Conservation (phyloP, 2,329 filamentous ascomycete species). For the Neofusicoccum kwambonambiense region DNA sequence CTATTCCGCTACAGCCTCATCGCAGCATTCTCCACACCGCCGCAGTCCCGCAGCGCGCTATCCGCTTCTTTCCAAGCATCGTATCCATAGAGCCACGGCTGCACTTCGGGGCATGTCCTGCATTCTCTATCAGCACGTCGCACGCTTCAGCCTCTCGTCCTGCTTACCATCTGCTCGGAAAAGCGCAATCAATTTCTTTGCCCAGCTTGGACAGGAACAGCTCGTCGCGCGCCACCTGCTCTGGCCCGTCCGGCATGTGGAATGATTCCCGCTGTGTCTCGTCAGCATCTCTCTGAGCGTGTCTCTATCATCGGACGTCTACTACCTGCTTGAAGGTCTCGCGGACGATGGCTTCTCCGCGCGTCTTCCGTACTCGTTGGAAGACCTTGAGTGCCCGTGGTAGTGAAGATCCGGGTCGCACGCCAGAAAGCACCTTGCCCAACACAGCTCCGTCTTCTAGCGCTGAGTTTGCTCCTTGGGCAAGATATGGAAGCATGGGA, state of each 20-base stretch:
- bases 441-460: constrained; percentile 68
- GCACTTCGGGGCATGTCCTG: constrained; percentile 33
- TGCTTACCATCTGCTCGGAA: constrained; percentile 59
- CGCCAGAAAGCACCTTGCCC: constrained; percentile 51
- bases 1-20: neutral
- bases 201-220: constrained; percentile 58
- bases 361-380: constrained; percentile 46
- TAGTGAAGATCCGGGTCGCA: neutral
- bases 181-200: constrained; percentile 52
- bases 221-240: constrained; percentile 58
- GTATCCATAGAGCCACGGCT: constrained; percentile 38
- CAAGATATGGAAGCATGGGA: constrained; percentile 36
- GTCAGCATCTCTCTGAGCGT: constrained; percentile 20
- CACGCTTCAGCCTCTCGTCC: no score
- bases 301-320: neutral
- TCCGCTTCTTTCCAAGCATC: constrained; percentile 33
- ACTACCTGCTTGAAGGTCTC: constrained; percentile 57
- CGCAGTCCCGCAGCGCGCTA: neutral
- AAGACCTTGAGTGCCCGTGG: constrained; percentile 40
- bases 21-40: neutral
- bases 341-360: constrained; percentile 56
- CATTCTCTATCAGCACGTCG: neutral
- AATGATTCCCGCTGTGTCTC: constrained; percentile 32
- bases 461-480: constrained; percentile 59
- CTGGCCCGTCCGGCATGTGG: constrained; percentile 50